Percentiles rank a stretch among this genome's conserved stretches.
These are phyloP conservation scores for Phytopythium kandeliae DNA, from an alignment of 352 stramenopile species.

Conservation along the genomic window DNA sequence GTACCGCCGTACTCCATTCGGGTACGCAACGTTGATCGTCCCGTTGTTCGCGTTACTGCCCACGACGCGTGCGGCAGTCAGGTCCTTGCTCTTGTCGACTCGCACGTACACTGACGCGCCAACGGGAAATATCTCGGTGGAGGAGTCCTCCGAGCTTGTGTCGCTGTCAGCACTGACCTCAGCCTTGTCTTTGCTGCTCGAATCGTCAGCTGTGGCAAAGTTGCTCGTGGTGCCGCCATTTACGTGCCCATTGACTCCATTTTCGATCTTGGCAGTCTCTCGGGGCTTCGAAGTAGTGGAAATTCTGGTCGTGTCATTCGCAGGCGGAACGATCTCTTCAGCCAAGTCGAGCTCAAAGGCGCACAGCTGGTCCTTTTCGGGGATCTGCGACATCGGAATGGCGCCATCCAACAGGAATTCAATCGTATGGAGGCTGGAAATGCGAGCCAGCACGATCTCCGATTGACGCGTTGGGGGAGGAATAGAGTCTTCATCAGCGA, in stretches of 20 bases:
- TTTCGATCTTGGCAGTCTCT: background rate
- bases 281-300: background rate
- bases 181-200: background rate
- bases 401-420: conserved; percentile 61
- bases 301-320: background rate
- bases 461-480: background rate
- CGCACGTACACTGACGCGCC: conserved; percentile 58
- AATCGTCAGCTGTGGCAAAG: background rate
- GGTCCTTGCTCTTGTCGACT: conserved; percentile 59
- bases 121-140: conserved; percentile 22
- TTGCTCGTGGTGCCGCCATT: background rate
- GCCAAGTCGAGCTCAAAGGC: conserved; percentile 59
- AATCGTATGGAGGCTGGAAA: conserved; percentile 54
- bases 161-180: conserved; percentile 7
- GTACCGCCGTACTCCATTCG: conserved; percentile 50
- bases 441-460: conserved; percentile 51
- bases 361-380: conserved; percentile 70
- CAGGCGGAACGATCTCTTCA: conserved; percentile 15
- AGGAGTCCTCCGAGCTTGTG: conserved; percentile 15
- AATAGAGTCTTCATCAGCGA: background rate
- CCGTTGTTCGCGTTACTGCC: conserved; percentile 47
- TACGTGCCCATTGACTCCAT: background rate
- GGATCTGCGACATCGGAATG: conserved; percentile 57
- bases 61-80: conserved; percentile 57
- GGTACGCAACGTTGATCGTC: conserved; percentile 65